Conservation (phyloP, 1,284 basidiomycete genomes). For the Rhodotorula sp. region DNA sequence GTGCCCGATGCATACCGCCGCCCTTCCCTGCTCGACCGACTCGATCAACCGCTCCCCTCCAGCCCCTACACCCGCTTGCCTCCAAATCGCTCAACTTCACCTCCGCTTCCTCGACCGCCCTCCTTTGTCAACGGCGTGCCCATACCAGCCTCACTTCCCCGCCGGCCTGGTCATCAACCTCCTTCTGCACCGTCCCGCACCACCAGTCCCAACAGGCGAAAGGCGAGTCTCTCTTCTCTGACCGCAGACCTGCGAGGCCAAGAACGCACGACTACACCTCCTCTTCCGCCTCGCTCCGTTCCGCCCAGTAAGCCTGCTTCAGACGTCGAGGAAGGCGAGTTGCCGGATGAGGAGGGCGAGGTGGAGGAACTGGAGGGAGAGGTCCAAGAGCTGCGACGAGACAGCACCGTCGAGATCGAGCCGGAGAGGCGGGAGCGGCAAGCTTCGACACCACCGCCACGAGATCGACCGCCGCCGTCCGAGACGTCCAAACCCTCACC, state of each 20-base stretch:
- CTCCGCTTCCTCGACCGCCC: background rate
- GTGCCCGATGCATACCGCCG: background rate
- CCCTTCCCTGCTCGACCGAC: background rate
- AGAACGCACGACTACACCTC: background rate
- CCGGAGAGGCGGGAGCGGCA: too few species aligned
- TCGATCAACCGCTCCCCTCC: too few species aligned
- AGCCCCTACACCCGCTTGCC: background rate
- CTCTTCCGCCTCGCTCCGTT: too few species aligned
- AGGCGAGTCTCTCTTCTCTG: background rate
- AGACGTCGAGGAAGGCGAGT: constrained; percentile 1
- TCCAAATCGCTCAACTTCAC: background rate
- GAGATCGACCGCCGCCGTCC: too few species aligned
- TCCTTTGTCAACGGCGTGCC: constrained; percentile 11
- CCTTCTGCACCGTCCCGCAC: background rate
- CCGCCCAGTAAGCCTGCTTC: too few species aligned
- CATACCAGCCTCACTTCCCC: background rate
- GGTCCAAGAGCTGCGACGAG: too few species aligned
- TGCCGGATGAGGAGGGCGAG: background rate
- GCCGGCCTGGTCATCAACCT: background rate
- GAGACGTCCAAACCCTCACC: too few species aligned
- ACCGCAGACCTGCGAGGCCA: background rate
- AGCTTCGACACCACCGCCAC: too few species aligned
- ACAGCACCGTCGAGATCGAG: too few species aligned
- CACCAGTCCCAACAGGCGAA: background rate
- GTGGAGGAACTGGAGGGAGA: background rate